These are phyloP conservation scores for Parachaetomium inaequale DNA, from an alignment of 495 filamentous ascomycete species.

Conservation along the genomic window DNA sequence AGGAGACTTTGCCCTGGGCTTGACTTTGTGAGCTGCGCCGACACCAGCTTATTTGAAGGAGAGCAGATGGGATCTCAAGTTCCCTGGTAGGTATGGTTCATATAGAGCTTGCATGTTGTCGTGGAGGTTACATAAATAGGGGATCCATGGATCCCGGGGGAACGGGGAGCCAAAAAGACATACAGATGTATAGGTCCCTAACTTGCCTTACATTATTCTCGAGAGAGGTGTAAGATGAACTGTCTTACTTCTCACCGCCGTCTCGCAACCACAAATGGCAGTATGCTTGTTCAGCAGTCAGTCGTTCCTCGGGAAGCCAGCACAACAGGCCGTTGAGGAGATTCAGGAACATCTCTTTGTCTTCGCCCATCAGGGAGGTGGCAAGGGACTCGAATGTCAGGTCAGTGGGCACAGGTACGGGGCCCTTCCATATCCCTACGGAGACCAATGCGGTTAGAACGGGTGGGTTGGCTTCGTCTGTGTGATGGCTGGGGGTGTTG, in stretches of 20 bases:
- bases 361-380: background rate
- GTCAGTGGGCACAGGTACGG: background rate
- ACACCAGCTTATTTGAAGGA: too few species aligned
- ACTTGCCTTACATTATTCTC: too few species aligned
- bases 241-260: background rate
- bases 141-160: too few species aligned
- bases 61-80: too few species aligned
- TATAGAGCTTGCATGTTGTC: too few species aligned
- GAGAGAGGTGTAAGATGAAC: too few species aligned
- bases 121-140: too few species aligned
- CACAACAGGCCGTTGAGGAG: background rate
- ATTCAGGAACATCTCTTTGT: background rate
- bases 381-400: background rate
- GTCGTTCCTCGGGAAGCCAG: conserved; percentile 3
- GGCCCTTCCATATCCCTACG: conserved; percentile 2
- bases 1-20: too few species aligned
- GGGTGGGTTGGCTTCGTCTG: background rate
- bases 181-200: too few species aligned
- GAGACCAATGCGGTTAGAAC: background rate
- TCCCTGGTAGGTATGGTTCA: too few species aligned
- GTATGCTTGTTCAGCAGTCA: background rate
- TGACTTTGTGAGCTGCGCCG: too few species aligned
- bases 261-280: background rate
- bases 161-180: too few species aligned
- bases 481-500: background rate